Evolutionary conservation across 176 grass and related monocot species (phyloP), one percentile per base, ranked within the genome.

Genomic region (Carex kokanica): DNA sequence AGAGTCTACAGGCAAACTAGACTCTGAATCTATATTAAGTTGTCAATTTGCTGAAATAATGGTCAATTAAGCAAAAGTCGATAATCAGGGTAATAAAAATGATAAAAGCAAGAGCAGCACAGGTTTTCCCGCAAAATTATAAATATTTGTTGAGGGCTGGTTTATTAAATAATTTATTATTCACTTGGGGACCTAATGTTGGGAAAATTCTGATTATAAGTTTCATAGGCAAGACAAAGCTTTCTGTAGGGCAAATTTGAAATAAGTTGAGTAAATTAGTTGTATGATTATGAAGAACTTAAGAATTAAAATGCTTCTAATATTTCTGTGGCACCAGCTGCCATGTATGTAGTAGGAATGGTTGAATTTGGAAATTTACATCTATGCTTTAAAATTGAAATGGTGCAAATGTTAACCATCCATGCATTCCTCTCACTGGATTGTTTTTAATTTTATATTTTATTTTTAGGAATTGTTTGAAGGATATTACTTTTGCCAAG

Each of bases 401-500:
- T 8, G 6, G 41, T 43, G 41, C 41, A 0, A 43, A 43, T 43
- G 1, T 40, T 40, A 34, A 11, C 6, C 27, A 13, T 11, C 18
- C 59, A 43, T 61, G 62, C 21, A 12, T 85, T 65, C 16, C 64
- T 78, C 25, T 64, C 58, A 78, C 17, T 62, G 13, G 7, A 52
- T 9, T 25, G 16, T 38, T 84, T 80, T 18, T 68, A 54, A 14
- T 49, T 75, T 52, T 69, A 72, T 78, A 61, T 88, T 34, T 74
- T 34, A 38, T 38, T 75, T 55, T 27, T 47, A 99, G 96, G 93
- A 99, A 86, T 78, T 99, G 32, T 99, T 99, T 89, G 96, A 99
- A 69, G 93, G 96, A 8, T 85, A 90, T 61, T 95, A 99, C 91
- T 99, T 99, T 82, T 99, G 96, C 84, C 96, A 99, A 88, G 93